Conservation (phyloP, 2,329 filamentous ascomycete species). For the Thelonectria blattea region DNA sequence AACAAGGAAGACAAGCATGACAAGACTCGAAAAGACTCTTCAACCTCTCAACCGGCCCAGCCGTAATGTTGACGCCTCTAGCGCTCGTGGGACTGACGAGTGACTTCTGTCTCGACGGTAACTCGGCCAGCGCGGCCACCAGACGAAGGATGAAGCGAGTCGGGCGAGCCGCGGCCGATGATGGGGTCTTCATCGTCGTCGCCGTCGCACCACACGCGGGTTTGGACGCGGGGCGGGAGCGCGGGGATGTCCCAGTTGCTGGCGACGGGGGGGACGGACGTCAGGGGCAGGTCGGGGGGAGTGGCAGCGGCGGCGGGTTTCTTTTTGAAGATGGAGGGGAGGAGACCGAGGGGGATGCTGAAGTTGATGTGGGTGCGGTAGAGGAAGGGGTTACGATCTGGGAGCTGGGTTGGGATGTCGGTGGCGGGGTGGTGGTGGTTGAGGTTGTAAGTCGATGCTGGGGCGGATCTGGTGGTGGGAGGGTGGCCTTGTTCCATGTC, state of each 20-base stretch:
- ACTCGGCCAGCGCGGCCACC: slow-evolving; percentile 25
- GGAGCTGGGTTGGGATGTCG: slow-evolving; percentile 20
- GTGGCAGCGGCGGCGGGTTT: slow-evolving; percentile 10
- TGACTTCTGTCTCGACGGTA: slow-evolving; percentile 36
- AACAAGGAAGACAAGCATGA: not conserved
- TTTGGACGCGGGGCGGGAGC: slow-evolving; percentile 29
- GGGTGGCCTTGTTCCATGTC: slow-evolving; percentile 23
- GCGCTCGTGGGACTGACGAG: slow-evolving; percentile 33
- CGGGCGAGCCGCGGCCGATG: slow-evolving; percentile 9
- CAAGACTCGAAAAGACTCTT: not conserved
- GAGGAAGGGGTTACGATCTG: slow-evolving; percentile 41
- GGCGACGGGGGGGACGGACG: slow-evolving; percentile 20
- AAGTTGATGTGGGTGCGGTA: slow-evolving; percentile 44
- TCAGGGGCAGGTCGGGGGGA: slow-evolving; percentile 16
- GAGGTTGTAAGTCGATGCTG: slow-evolving; percentile 7
- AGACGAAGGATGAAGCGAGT: slow-evolving; percentile 17
- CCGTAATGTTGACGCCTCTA: slow-evolving; percentile 26
- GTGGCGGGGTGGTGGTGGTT: not conserved
- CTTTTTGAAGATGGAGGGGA: slow-evolving; percentile 29
- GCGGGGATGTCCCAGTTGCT: slow-evolving; percentile 21
- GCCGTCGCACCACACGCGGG: slow-evolving; percentile 40
- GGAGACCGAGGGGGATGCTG: slow-evolving; percentile 28
- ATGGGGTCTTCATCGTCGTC: slow-evolving; percentile 2
- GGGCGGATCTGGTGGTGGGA: not conserved
- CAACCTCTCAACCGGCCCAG: slow-evolving; percentile 19